phyloP scores from a whole-genome alignment of 495 filamentous ascomycete species.

The Tetracladium marchalianum region DNA sequence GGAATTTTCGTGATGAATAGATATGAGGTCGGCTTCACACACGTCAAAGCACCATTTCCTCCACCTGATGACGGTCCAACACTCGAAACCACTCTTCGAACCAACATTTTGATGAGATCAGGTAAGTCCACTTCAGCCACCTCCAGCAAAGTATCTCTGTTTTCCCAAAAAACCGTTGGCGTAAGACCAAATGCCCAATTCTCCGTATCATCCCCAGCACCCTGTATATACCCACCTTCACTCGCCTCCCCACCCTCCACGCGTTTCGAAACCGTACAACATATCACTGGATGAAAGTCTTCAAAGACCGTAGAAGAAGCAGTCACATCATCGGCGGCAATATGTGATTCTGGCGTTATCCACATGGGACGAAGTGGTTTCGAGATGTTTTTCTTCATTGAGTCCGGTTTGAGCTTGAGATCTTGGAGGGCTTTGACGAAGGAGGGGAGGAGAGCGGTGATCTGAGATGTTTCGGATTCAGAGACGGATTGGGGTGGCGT shows the following conservation, averaged over 20 bases:
- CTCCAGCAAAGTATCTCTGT: conserved; percentile 42
- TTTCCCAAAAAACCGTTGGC: conserved; percentile 66
- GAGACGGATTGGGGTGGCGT: conserved; percentile 61
- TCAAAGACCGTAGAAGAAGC: conserved; percentile 26
- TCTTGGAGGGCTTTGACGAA: conserved; percentile 52
- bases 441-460: conserved; percentile 50
- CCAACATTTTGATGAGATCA: conserved; percentile 46
- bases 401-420: conserved; percentile 26
- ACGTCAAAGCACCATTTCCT: not conserved
- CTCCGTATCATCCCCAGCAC: conserved; percentile 88
- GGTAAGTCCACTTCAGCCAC: conserved; percentile 57
- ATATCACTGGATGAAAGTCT: conserved; percentile 60
- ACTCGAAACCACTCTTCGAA: conserved; percentile 15
- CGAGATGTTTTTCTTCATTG: conserved; percentile 26
- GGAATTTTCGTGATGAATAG: conserved; percentile 21
- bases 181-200: conserved; percentile 77
- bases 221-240: conserved; percentile 78
- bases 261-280: conserved; percentile 68
- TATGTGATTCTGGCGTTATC: conserved; percentile 38
- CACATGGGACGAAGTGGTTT: conserved; percentile 58
- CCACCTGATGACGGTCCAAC: not conserved
- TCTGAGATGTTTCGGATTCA: conserved; percentile 69
- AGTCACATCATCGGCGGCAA: conserved; percentile 15
- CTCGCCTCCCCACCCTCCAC: conserved; percentile 55
- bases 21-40: conserved; percentile 19